These are phyloP conservation scores for Calycina herbarum DNA, from an alignment of 2,329 filamentous ascomycete genomes.

Conservation along the genomic window DNA sequence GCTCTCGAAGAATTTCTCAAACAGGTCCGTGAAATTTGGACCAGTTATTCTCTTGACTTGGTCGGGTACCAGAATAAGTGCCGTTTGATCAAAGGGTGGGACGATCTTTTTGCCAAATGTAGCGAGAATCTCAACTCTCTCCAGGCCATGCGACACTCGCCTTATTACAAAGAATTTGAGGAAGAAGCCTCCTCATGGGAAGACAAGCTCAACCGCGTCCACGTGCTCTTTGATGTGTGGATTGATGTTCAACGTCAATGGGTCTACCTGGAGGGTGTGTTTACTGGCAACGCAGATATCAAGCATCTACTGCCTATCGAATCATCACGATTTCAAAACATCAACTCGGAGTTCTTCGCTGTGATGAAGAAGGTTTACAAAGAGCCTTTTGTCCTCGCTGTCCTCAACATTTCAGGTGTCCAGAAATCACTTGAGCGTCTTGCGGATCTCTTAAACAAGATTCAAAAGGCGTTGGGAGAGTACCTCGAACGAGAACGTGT, in stretches of 20 bases:
- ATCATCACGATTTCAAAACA: slow-evolving; percentile 96
- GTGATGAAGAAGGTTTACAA: slow-evolving; percentile 99
- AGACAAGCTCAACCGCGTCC: slow-evolving; percentile 94
- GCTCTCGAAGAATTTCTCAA: slow-evolving; percentile 96
- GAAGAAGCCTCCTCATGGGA: slow-evolving; percentile 97
- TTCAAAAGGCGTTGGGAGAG: slow-evolving; percentile 96
- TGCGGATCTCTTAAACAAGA: slow-evolving; percentile 97
- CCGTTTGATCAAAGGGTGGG: slow-evolving; percentile 94
- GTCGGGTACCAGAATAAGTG: slow-evolving; percentile 99
- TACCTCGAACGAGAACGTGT: slow-evolving; percentile 97
- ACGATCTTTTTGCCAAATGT: slow-evolving; percentile 97
- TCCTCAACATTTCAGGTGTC: slow-evolving; percentile 91
- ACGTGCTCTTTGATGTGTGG: slow-evolving; percentile 98
- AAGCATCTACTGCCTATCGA: slow-evolving; percentile 96
- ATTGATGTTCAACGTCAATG: slow-evolving; percentile 99
- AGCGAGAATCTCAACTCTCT: slow-evolving; percentile 97
- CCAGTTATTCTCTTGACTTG: slow-evolving; percentile 89
- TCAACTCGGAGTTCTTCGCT: slow-evolving; percentile 98
- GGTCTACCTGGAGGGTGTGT: slow-evolving; percentile 99
- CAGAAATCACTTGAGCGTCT: slow-evolving; percentile 95
- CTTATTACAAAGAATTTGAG: slow-evolving; percentile 99
- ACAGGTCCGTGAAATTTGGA: slow-evolving; percentile 95
- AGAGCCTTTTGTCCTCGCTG: slow-evolving; percentile 91
- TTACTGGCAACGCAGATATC: slow-evolving; percentile 98
- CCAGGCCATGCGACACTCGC: slow-evolving; percentile 98